Conservation (phyloP, 371 early-diverging fungal species). For the Entomophthora muscae region DNA sequence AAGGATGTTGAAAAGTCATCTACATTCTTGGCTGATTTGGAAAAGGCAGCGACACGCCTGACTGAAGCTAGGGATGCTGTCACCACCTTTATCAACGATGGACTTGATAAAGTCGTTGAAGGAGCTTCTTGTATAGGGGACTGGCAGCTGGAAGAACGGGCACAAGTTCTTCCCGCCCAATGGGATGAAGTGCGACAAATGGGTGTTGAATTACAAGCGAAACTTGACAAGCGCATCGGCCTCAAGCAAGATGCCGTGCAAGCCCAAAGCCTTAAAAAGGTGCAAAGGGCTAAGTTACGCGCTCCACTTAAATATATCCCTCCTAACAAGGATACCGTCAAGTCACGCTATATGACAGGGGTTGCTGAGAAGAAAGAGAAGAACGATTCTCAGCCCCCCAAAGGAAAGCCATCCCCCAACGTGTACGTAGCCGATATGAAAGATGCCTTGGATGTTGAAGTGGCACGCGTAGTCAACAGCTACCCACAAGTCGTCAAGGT, state of each 20-base stretch:
- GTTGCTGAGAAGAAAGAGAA: neutral
- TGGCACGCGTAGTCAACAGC: constrained; percentile 47
- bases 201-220: too few species aligned
- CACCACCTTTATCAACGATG: too few species aligned
- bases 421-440: constrained; percentile 36
- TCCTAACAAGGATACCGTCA: neutral
- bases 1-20: too few species aligned
- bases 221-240: constrained; percentile 26
- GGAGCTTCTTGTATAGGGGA: too few species aligned
- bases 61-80: too few species aligned
- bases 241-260: constrained; percentile 21
- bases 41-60: too few species aligned
- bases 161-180: too few species aligned
- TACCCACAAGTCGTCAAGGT: constrained; percentile 16
- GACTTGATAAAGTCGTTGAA: too few species aligned
- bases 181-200: too few species aligned
- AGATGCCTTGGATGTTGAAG: constrained; percentile 48
- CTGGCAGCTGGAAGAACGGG: too few species aligned
- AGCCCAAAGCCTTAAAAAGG: neutral
- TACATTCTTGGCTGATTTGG: too few species aligned
- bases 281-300: constrained; percentile 3
- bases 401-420: constrained; percentile 13
- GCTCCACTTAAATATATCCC: constrained; percentile 11
- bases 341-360: constrained; percentile 1
- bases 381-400: too few species aligned